phyloP scores from a whole-genome alignment of 1,284 basidiomycete species.

The Ceratobasidium sp. region DNA sequence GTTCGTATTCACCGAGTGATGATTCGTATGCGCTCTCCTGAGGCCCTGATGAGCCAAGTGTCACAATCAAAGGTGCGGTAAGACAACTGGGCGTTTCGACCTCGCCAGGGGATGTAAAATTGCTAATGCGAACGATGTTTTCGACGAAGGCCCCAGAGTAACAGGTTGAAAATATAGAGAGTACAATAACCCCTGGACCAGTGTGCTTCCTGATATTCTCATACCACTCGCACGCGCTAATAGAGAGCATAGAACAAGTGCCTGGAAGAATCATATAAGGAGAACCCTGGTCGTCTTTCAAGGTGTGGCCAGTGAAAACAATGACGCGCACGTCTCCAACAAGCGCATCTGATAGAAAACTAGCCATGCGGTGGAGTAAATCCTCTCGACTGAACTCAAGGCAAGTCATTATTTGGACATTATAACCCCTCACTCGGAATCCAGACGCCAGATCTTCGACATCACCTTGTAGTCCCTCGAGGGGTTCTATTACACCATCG shows the following conservation, averaged over 20 bases:
- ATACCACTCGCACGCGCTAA: neutral
- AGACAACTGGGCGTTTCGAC: too few species aligned
- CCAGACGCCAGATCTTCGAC: neutral
- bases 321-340: neutral
- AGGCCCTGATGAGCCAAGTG: neutral
- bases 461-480: neutral
- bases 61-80: neutral
- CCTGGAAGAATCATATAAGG: neutral
- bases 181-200: constrained; percentile 7
- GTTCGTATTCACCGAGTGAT: too few species aligned
- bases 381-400: neutral
- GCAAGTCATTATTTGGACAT: neutral
- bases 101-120: too few species aligned
- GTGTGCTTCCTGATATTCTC: neutral
- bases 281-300: neutral
- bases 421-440: neutral
- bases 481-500: too few species aligned
- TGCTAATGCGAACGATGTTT: neutral
- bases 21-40: too few species aligned
- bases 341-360: neutral
- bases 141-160: neutral
- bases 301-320: neutral
- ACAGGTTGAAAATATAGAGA: constrained; percentile 17
- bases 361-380: neutral
- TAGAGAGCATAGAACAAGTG: too few species aligned